Base-by-base conservation (phyloP, 225 moss, liverwort and hornwort species). In the Bryum argenteum region DNA sequence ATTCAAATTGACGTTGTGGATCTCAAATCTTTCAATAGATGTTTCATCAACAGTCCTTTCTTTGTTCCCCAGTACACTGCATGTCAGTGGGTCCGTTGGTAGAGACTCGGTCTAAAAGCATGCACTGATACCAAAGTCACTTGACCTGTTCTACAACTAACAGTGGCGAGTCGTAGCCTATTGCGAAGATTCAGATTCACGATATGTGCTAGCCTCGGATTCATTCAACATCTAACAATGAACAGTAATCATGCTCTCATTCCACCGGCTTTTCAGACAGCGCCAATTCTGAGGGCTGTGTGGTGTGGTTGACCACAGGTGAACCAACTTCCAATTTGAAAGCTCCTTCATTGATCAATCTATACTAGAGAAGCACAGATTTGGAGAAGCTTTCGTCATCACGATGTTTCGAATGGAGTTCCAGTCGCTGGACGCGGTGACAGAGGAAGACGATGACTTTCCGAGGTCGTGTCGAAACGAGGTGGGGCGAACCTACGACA, bases 341-440 rank as follows among this genome's bases (percentile, higher is more conserved):
- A 8, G 39, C 14, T 9, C 40, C 17, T 69, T 59, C 65, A 65
- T 20, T 44, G 48, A 61, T 16, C 10, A 26, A 20, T 12, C 26
- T 58, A 23, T 16, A 53, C 52, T 45, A 41, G 10, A 6, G 21
- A 57, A 12, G n/a, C 9, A n/a, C 23, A 20, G 47, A 14, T 11
- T 24, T 14, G 47, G 19, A n/a, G 67, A 26, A 56, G 11, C 43
- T 19, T 40, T 13, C 9, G 18, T 10, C 43, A 58, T 18, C 28
- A 58, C 6, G 10, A 82, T 85, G 82, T 72, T 74, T 41, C 67
- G 70, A 15, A 82, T 85, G 85, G 82, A 82, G 79, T 82, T 71
- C 63, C 76, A 79, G 44, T 13, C 70, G 17, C 23, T 82, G n/a
- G 69, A 76, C 24, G 57, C 70, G 19, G 77, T 73, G 6, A 66